phyloP scores from a whole-genome alignment of 768 basidiomycete species.

The Mycena albidolilacea region DNA sequence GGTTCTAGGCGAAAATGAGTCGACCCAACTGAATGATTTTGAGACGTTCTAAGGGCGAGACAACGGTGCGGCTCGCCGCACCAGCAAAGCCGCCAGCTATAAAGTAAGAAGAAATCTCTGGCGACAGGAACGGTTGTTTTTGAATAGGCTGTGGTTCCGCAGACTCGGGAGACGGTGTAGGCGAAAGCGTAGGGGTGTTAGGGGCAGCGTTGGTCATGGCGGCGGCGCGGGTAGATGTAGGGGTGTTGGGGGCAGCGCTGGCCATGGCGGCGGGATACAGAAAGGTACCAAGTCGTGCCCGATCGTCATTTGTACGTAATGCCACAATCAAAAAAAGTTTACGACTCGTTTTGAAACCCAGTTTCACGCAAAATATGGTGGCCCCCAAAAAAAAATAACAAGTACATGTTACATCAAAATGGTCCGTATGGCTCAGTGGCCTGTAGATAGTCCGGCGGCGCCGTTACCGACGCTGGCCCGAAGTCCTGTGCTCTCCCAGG shows the following conservation, averaged over 20 bases:
- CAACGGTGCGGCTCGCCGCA: constrained; percentile 89
- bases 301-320: constrained; percentile 12
- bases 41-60: constrained; percentile 91
- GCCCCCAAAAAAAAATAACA: no score
- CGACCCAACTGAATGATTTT: constrained; percentile 94
- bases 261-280: constrained; percentile 22
- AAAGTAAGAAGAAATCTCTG: constrained; percentile 59
- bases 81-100: constrained; percentile 73
- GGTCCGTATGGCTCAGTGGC: constrained; percentile 37
- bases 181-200: constrained; percentile 26
- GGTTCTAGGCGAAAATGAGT: constrained; percentile 26
- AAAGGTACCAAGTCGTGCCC: not conserved
- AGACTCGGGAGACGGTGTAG: constrained; percentile 28
- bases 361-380: no score
- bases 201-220: not conserved
- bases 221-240: not conserved
- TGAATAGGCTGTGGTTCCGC: constrained; percentile 25
- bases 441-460: constrained; percentile 42
- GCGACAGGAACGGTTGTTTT: constrained; percentile 41
- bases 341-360: no score
- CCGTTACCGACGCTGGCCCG: constrained; percentile 38
- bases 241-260: constrained; percentile 22
- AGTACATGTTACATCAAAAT: not conserved
- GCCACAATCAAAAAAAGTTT: no score
- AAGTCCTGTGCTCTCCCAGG: constrained; percentile 42